These are phyloP conservation scores for Verruconis gallopava DNA, from an alignment of 2,329 filamentous ascomycete species.

Conservation along the genomic window DNA sequence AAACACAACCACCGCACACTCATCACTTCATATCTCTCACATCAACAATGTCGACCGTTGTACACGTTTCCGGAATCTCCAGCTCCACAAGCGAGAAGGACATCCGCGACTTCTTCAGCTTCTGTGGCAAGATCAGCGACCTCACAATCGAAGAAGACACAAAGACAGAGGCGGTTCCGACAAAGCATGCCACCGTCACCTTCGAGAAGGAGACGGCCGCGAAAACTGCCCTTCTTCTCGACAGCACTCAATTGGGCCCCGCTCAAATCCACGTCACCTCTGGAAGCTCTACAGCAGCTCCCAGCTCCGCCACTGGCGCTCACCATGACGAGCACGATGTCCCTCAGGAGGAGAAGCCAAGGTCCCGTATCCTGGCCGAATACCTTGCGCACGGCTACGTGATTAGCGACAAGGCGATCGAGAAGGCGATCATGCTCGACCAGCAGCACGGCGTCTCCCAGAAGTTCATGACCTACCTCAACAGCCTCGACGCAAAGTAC, in stretches of 20 bases:
- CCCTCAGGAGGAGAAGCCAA: slow-evolving; percentile 92
- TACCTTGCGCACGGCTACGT: slow-evolving; percentile 78
- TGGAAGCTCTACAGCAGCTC: slow-evolving; percentile 42
- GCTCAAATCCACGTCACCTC: slow-evolving; percentile 67
- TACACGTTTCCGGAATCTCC: slow-evolving; percentile 77
- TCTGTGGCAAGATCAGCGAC: slow-evolving; percentile 81
- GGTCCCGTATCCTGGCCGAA: slow-evolving; percentile 84
- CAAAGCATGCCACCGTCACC: slow-evolving; percentile 77
- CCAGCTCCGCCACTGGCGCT: slow-evolving; percentile 28
- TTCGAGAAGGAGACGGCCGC: slow-evolving; percentile 96
- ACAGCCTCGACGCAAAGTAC: slow-evolving; percentile 70
- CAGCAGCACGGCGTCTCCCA: slow-evolving; percentile 73
- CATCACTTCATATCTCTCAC: too few relatives aligned
- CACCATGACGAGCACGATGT: slow-evolving; percentile 48
- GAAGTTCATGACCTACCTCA: slow-evolving; percentile 66
- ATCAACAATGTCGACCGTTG: slow-evolving; percentile 4
- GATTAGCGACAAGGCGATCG: slow-evolving; percentile 62
- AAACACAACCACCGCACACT: too few relatives aligned
- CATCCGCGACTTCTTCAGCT: slow-evolving; percentile 94
- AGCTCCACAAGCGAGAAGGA: slow-evolving; percentile 74
- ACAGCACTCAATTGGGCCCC: slow-evolving; percentile 84
- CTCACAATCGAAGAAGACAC: slow-evolving; percentile 56
- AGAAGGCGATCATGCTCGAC: slow-evolving; percentile 78
- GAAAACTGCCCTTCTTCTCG: slow-evolving; percentile 90
- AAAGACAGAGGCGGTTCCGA: slow-evolving; percentile 34